phyloP scores from a whole-genome alignment of 2,329 filamentous ascomycete species.

The Metarhizium guizhouense region DNA sequence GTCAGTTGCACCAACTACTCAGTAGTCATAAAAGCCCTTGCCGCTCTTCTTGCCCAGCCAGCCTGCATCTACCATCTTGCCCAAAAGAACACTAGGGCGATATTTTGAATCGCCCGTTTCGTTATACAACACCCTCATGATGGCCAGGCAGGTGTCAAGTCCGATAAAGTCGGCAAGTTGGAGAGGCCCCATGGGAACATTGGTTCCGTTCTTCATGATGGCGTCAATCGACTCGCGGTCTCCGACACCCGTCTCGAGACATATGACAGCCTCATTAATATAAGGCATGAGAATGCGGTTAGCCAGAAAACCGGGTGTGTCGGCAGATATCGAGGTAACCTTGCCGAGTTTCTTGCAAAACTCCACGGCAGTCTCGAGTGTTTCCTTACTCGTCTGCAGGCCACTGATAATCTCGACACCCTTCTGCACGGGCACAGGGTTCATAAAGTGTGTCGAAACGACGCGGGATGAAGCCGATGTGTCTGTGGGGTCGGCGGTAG shows the following conservation, averaged over 20 bases:
- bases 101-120: constrained; percentile 97
- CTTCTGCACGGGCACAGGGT: constrained; percentile 93
- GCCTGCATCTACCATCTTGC: constrained; percentile 95
- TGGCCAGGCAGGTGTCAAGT: constrained; percentile 88
- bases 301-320: constrained; percentile 88
- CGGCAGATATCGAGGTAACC: constrained; percentile 75
- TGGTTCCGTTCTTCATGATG: constrained; percentile 99
- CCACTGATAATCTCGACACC: constrained; percentile 96
- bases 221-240: constrained; percentile 84
- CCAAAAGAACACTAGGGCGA: constrained; percentile 74
- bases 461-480: constrained; percentile 78
- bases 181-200: constrained; percentile 95
- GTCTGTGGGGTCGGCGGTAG: constrained; percentile 68
- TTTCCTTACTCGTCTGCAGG: constrained; percentile 78
- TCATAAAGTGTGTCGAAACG: constrained; percentile 98
- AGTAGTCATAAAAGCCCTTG: constrained; percentile 93
- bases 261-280: constrained; percentile 96
- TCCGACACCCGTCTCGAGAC: constrained; percentile 87
- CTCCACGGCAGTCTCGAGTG: constrained; percentile 70
- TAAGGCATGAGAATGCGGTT: constrained; percentile 99
- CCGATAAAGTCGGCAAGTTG: constrained; percentile 95
- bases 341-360: constrained; percentile 94
- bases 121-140: constrained; percentile 89
- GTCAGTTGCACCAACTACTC: neutral
- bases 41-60: constrained; percentile 97